Conservation (phyloP, 768 basidiomycete species). For the Botryobasidium botryosum region DNA sequence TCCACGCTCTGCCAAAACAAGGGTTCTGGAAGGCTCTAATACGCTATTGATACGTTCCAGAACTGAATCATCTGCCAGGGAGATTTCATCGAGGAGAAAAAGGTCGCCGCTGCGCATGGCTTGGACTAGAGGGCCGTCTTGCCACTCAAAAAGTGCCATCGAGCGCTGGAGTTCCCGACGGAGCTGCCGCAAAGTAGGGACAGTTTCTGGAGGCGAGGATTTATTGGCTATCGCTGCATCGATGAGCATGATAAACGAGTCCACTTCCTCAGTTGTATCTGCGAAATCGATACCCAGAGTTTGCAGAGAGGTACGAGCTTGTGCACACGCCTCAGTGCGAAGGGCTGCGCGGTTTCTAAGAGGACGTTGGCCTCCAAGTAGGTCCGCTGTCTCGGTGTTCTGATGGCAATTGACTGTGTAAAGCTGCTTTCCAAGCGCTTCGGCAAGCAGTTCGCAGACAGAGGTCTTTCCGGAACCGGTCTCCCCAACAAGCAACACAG, state of each 20-base stretch:
- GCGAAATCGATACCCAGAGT: not conserved
- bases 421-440: slow-evolving; percentile 40
- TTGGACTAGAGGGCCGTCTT: slow-evolving; percentile 86
- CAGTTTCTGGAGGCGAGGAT: slow-evolving; percentile 14
- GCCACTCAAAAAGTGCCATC: slow-evolving; percentile 88
- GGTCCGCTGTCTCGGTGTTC: slow-evolving; percentile 93
- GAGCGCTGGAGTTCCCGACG: slow-evolving; percentile 32
- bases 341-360: slow-evolving; percentile 52
- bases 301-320: slow-evolving; percentile 14
- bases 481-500: slow-evolving; percentile 88
- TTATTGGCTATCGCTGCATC: slow-evolving; percentile 13
- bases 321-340: slow-evolving; percentile 29
- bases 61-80: slow-evolving; percentile 94
- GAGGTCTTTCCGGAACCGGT: slow-evolving; percentile 97
- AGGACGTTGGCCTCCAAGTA: slow-evolving; percentile 86
- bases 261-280: slow-evolving; percentile 8
- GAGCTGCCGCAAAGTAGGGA: slow-evolving; percentile 27
- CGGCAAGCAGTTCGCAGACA: slow-evolving; percentile 78
- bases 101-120: slow-evolving; percentile 78
- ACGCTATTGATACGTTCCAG: slow-evolving; percentile 94
- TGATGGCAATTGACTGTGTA: slow-evolving; percentile 86
- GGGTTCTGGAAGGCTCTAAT: slow-evolving; percentile 73
- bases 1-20: slow-evolving; percentile 87
- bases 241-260: slow-evolving; percentile 10
- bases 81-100: slow-evolving; percentile 91